A percentile compares a stretch with the other conserved stretches of the same genome.
These are phyloP conservation scores for Pseudocercospora macadamiae DNA, from an alignment of 2,329 filamentous ascomycete genomes.

Conservation along the genomic window DNA sequence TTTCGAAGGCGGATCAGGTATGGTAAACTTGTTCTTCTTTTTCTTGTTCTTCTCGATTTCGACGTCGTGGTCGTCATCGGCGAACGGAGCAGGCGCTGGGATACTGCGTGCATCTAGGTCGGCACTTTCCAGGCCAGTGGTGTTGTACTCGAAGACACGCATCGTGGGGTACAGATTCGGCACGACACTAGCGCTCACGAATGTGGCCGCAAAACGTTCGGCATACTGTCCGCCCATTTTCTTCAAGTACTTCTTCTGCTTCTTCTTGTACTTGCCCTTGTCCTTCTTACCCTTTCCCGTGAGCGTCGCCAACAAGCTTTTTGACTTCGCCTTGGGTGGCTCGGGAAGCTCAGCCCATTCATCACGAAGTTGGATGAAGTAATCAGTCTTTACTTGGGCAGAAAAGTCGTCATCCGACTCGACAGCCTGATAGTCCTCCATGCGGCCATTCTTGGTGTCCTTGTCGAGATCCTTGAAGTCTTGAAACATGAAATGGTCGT, in stretches of 20 bases:
- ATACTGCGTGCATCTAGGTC: constrained; percentile 19
- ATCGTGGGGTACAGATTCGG: constrained; percentile 91
- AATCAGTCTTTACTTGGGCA: constrained; percentile 71
- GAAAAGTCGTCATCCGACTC: constrained; percentile 54
- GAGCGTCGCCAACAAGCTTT: constrained; percentile 30
- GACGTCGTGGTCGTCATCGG: constrained; percentile 40
- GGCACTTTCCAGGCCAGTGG: constrained; percentile 66
- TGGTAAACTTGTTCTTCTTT: constrained; percentile 51
- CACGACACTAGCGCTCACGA: constrained; percentile 84
- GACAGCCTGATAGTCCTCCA: constrained; percentile 32
- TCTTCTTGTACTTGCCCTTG: constrained; percentile 55
- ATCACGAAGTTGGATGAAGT: constrained; percentile 75
- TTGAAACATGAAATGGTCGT: constrained; percentile 94
- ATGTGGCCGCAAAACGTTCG: constrained; percentile 79
- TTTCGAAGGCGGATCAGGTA: constrained; percentile 73
- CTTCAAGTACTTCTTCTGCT: constrained; percentile 59
- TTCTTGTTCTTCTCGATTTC: constrained; percentile 54
- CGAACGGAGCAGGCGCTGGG: constrained; percentile 19
- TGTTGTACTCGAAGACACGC: constrained; percentile 86
- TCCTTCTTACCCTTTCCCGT: constrained; percentile 41
- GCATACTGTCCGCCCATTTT: constrained; percentile 79
- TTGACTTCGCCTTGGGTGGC: constrained; percentile 40
- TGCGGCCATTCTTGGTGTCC: constrained; percentile 48
- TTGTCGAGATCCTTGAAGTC: constrained; percentile 78
- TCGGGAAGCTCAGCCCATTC: constrained; percentile 77